A percentile compares a stretch with the other conserved stretches of the same genome.
Evolutionary conservation across 2,329 filamentous ascomycete genomes (phyloP).

Genomic region (Venturia nashicola): DNA sequence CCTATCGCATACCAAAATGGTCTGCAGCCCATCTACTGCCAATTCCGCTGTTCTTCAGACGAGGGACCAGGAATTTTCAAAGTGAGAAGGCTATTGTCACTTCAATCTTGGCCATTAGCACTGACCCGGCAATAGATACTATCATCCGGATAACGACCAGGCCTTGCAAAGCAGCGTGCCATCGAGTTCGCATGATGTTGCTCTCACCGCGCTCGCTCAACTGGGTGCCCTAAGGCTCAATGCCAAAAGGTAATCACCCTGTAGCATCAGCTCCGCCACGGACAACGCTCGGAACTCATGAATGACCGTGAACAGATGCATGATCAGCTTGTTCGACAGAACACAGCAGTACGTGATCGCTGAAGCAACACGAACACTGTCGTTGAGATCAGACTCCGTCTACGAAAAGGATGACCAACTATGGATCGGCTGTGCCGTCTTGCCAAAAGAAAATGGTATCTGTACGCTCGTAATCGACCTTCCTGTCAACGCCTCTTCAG

Average conservation of each 20-base stretch:
- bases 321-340: slow-evolving; percentile 38
- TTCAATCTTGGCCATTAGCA: background rate
- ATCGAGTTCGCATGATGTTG: slow-evolving; percentile 23
- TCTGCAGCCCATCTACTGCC: background rate
- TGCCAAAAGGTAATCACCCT: slow-evolving; percentile 21
- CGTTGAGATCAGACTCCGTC: slow-evolving; percentile 23
- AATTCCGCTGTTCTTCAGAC: background rate
- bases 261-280: background rate
- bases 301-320: slow-evolving; percentile 20
- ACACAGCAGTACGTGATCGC: slow-evolving; percentile 39
- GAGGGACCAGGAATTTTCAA: background rate
- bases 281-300: background rate
- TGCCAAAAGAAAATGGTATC: slow-evolving; percentile 23
- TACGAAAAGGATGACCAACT: slow-evolving; percentile 20
- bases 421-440: slow-evolving; percentile 23
- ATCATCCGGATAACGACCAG: background rate
- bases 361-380: slow-evolving; percentile 36
- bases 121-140: background rate
- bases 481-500: background rate
- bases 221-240: slow-evolving; percentile 37
- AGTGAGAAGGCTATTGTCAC: background rate
- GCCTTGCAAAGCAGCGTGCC: background rate
- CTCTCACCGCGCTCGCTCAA: slow-evolving; percentile 36
- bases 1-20: too few species aligned
- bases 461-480: slow-evolving; percentile 19